Evolutionary conservation across 768 basidiomycete genomes (phyloP).

Genomic region (Suillus subaureus): DNA sequence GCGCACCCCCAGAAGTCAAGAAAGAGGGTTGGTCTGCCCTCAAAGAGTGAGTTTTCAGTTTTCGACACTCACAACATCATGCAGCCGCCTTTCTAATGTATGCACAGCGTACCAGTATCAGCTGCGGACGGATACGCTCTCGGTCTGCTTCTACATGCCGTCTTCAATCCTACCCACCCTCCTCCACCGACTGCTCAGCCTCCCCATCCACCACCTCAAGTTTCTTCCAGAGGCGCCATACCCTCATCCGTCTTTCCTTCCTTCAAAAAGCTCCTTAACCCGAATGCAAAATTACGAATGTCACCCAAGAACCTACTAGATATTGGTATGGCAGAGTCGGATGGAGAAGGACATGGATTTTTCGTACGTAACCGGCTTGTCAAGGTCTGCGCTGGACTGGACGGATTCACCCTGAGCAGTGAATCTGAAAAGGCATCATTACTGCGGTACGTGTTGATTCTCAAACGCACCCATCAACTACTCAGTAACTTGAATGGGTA

Average conservation of each 20-base stretch:
- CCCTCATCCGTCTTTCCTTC: slow-evolving; percentile 73
- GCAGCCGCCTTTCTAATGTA: slow-evolving; percentile 2
- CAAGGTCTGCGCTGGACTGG: slow-evolving; percentile 81
- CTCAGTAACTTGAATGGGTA: slow-evolving; percentile 31
- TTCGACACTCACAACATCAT: not conserved
- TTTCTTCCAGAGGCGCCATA: slow-evolving; percentile 76
- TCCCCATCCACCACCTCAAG: slow-evolving; percentile 77
- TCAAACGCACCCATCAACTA: not conserved
- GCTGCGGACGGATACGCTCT: slow-evolving; percentile 87
- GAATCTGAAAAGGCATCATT: slow-evolving; percentile 80
- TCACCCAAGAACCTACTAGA: slow-evolving; percentile 78
- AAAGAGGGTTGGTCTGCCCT: slow-evolving; percentile 81
- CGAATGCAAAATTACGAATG: slow-evolving; percentile 80
- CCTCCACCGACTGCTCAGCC: slow-evolving; percentile 66
- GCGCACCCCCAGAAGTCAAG: slow-evolving; percentile 84
- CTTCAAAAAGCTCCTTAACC: slow-evolving; percentile 89
- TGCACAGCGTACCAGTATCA: slow-evolving; percentile 49
- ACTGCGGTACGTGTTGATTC: slow-evolving; percentile 52
- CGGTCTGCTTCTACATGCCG: slow-evolving; percentile 79
- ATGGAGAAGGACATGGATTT: slow-evolving; percentile 66
- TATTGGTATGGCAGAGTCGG: slow-evolving; percentile 70
- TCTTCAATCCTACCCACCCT: slow-evolving; percentile 87
- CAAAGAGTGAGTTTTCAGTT: slow-evolving; percentile 65
- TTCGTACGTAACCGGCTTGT: slow-evolving; percentile 83
- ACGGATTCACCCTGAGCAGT: slow-evolving; percentile 77